These are phyloP conservation scores for Hylodesmum podocarpum DNA, from an alignment of 306 rosid species.

Conservation along the genomic window DNA sequence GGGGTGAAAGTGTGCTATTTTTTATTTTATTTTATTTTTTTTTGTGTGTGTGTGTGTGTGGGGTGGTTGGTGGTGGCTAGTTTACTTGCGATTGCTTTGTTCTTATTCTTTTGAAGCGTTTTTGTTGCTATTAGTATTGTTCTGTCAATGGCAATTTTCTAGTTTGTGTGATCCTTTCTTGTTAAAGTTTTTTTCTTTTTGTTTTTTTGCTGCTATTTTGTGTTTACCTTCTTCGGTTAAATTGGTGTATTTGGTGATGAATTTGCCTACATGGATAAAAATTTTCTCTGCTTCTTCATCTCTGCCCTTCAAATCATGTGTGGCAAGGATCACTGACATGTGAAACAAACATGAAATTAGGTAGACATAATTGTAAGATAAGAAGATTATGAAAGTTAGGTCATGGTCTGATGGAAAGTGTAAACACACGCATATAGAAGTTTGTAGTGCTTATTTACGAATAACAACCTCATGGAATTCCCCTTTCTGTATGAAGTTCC, in stretches of 20 bases:
- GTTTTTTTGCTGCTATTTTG: background rate
- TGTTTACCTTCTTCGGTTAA: background rate
- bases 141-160: background rate
- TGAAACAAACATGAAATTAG: background rate
- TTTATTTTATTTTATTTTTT: background rate
- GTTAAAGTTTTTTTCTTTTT: background rate
- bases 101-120: background rate
- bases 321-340: constrained; percentile 5
- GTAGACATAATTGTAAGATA: background rate
- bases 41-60: background rate
- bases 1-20: background rate
- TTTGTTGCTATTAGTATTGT: background rate
- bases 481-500: background rate
- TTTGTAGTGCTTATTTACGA: background rate
- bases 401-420: constrained; percentile 17
- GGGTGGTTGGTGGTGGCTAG: background rate
- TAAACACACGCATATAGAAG: constrained; percentile 7
- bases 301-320: background rate
- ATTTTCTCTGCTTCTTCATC: background rate
- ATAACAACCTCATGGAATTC: background rate
- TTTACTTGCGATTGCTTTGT: background rate
- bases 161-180: background rate
- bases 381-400: constrained; percentile 11
- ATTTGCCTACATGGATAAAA: background rate
- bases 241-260: background rate